Percentiles rank a stretch among this genome's conserved stretches.
Conservation (phyloP, 202 grass and related monocot species). For the Saccharum hybrid region DNA sequence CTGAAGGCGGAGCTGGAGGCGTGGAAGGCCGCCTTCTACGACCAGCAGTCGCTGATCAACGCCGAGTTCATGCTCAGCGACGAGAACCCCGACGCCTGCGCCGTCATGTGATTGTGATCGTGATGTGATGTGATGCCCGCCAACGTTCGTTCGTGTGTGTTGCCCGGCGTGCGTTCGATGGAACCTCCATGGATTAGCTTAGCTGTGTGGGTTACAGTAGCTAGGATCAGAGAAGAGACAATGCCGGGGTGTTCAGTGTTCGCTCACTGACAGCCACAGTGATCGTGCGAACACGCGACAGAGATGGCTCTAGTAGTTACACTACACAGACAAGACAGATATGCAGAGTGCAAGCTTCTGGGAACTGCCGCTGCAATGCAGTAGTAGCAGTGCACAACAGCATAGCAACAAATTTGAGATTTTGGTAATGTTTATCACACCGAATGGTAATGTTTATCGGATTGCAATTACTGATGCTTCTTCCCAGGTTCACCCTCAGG, state of each 20-base stretch:
- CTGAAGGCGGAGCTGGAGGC: conserved; percentile 32
- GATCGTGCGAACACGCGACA: too few species aligned
- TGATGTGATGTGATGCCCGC: too few species aligned
- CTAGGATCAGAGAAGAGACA: conserved; percentile 3
- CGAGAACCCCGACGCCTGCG: conserved; percentile 66
- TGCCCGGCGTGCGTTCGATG: background rate
- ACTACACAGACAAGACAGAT: too few species aligned
- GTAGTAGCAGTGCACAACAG: too few species aligned
- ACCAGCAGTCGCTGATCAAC: conserved; percentile 30
- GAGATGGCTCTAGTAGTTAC: too few species aligned
- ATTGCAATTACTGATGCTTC: too few species aligned
- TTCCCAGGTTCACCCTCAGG: too few species aligned
- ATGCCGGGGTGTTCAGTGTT: background rate
- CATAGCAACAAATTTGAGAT: too few species aligned
- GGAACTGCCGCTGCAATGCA: too few species aligned
- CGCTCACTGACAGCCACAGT: background rate
- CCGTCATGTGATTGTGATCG: conserved; percentile 38
- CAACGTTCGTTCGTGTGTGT: background rate
- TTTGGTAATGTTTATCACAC: too few species aligned
- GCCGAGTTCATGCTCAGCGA: conserved; percentile 54
- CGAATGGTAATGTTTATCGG: too few species aligned
- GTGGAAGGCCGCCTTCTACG: conserved; percentile 47
- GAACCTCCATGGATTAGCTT: background rate
- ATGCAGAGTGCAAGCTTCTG: too few species aligned
- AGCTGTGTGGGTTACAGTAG: background rate